phyloP scores from a whole-genome alignment of 768 basidiomycete genomes.

The Polyporus arcularius region DNA sequence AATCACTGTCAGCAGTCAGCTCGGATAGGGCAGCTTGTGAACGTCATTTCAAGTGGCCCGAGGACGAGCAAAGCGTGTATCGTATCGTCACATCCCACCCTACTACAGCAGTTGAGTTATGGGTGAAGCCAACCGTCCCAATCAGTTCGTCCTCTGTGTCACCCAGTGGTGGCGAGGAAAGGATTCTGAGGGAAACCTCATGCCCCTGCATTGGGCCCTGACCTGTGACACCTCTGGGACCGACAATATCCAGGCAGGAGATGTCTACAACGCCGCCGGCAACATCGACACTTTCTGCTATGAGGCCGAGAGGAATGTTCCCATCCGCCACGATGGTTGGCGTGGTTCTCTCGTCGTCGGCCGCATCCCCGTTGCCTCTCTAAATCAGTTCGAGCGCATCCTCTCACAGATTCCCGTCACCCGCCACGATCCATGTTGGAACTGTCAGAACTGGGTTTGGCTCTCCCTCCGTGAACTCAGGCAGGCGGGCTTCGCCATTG shows the following conservation, averaged over 20 bases:
- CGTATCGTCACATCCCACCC: not conserved
- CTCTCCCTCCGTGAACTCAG: constrained; percentile 15
- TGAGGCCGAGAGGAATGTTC: constrained; percentile 13
- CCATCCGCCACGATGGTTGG: constrained; percentile 14
- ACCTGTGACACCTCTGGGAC: constrained; percentile 19
- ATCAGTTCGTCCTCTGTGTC: constrained; percentile 12
- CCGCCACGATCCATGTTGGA: constrained; percentile 20
- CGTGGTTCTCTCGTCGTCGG: constrained; percentile 20
- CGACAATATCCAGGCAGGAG: constrained; percentile 12
- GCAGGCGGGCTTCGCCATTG: constrained; percentile 10
- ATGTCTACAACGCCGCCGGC: constrained; percentile 18
- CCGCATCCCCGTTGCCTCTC: constrained; percentile 13
- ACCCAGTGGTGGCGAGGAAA: constrained; percentile 21
- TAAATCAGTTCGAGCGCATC: constrained; percentile 17
- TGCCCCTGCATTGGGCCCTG: constrained; percentile 12
- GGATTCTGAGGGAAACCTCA: constrained; percentile 1
- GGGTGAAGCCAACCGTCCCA: constrained; percentile 1
- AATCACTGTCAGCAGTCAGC: too few relatives aligned
- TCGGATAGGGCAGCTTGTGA: too few relatives aligned
- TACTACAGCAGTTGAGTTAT: not conserved
- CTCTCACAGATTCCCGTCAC: constrained; percentile 16
- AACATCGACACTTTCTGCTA: constrained; percentile 22
- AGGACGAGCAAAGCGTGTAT: too few relatives aligned
- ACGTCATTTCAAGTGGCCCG: too few relatives aligned
- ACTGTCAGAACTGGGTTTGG: constrained; percentile 26